Base-by-base conservation (phyloP, 1,284 basidiomycete species). In the Ustilago xerochloae region DNA sequence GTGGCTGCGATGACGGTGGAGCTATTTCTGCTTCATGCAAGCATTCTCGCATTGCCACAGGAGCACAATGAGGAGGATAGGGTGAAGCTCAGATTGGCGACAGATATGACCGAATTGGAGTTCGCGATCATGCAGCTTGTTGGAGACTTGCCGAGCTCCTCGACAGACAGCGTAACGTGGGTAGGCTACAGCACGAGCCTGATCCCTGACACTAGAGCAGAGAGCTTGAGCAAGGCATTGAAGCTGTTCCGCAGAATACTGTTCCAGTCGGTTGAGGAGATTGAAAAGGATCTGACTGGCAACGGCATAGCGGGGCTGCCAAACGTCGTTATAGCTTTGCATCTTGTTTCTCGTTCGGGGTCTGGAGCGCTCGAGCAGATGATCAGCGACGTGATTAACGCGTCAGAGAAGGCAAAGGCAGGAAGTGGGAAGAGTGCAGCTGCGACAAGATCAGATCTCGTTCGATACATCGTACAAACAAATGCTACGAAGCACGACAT, bases 71-170 rank as follows among this genome's bases (percentile, higher is more conserved):
- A 90, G 90, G 91, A 92, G 13, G 95, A 98, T 86, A 89, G 89
- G 63, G 92, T 93, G 2, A 95, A 95, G 81, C 87, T 98, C 33
- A 93, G 94, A 85, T 87, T 98, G 64, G 93, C 93, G 56, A 92
- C 90, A 54, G 95, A 98, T 84, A 95, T 97, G 93, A 92, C 95
- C 0, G 92, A 94, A 84, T 88, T 98, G 54, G 96, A 98, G 85
- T 96, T 97, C 84, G 90, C 91, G 6, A 51, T 85, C 13, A 69
- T 72, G 12, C 81, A 83, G 61, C 71, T 84, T 20, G 53, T 83
- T 1, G 62, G 68, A 2, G 56, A 54, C 36, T 18, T 16, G 16
- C 29, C 24, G 13, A 8, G 9, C 10, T 15, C 28, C 22, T 5
- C 35, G 33, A 35, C 49, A 38, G 15, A 26, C 35, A 5, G 30